phyloP scores from a whole-genome alignment of 805 yeast genomes.

The Candida succiphila region DNA sequence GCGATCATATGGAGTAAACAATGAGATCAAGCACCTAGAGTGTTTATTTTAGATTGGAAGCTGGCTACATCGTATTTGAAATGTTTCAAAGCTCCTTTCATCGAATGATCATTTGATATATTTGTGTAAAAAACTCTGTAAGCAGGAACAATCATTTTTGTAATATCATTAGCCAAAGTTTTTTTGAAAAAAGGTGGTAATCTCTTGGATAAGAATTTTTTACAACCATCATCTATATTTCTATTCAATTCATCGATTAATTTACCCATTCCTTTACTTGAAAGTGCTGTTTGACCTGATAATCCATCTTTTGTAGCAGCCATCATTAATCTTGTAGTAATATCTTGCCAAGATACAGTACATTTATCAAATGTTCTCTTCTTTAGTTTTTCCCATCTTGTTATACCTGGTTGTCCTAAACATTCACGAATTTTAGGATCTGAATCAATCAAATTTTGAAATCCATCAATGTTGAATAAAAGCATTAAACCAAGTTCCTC shows the following conservation, averaged over 20 bases:
- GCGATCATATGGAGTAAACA: no score
- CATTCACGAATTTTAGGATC: slow-evolving; percentile 33
- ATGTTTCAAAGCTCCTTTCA: slow-evolving; percentile 22
- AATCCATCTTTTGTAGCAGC: slow-evolving; percentile 59
- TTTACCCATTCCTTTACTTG: slow-evolving; percentile 79
- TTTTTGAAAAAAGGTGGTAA: slow-evolving; percentile 35
- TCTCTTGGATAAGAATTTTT: slow-evolving; percentile 45
- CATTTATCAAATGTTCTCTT: slow-evolving; percentile 67
- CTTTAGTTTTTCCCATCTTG: slow-evolving; percentile 56
- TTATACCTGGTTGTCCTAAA: slow-evolving; percentile 49
- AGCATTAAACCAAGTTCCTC: slow-evolving; percentile 59
- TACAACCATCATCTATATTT: slow-evolving; percentile 69
- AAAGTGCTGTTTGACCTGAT: slow-evolving; percentile 24
- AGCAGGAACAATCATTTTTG: slow-evolving; percentile 63
- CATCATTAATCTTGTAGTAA: slow-evolving; percentile 71
- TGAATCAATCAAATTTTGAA: slow-evolving; percentile 64
- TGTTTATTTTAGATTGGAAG: slow-evolving; percentile 23
- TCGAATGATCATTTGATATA: slow-evolving; percentile 29
- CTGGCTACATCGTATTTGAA: slow-evolving; percentile 50
- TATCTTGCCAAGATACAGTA: slow-evolving; percentile 69
- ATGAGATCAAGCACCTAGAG: no score
- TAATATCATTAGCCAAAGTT: slow-evolving; percentile 61
- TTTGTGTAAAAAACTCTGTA: slow-evolving; percentile 80
- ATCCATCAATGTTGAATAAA: slow-evolving; percentile 58
- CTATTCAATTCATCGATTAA: slow-evolving; percentile 53